These are phyloP conservation scores for Nemania sp. DNA, from an alignment of 2,329 filamentous ascomycete species.

Conservation along the genomic window DNA sequence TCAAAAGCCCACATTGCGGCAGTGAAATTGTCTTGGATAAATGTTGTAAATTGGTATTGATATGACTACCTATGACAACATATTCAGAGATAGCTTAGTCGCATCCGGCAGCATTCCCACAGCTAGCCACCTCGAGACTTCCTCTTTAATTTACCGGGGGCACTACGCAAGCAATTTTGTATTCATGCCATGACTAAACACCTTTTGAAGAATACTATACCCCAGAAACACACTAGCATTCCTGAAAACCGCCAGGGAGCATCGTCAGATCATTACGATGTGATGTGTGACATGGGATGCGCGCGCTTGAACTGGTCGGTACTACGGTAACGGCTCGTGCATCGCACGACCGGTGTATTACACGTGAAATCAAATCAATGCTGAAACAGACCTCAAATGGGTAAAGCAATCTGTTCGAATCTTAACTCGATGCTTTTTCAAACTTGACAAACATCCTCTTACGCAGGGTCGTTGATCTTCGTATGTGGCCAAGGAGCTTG, in stretches of 20 bases:
- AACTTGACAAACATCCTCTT: background rate
- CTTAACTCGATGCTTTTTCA: background rate
- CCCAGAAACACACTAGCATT: background rate
- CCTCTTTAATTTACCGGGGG: background rate
- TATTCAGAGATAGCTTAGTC: too few relatives aligned
- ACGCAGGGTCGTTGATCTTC: background rate
- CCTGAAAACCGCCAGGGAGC: background rate
- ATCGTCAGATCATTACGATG: background rate
- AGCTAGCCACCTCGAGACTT: background rate
- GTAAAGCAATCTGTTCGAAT: too few relatives aligned
- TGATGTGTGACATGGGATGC: background rate
- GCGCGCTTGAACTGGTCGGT: background rate
- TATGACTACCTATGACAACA: background rate
- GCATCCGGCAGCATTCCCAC: too few relatives aligned
- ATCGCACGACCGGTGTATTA: background rate
- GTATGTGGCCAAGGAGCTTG: conserved; percentile 9
- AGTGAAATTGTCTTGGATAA: background rate
- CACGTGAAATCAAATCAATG: background rate
- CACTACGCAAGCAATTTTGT: background rate
- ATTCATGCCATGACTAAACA: background rate
- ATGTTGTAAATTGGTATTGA: background rate
- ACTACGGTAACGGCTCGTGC: too few relatives aligned
- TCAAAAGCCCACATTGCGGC: background rate
- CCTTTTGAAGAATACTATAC: background rate
- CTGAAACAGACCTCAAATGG: background rate